Evolutionary conservation across 2,329 filamentous ascomycete species (phyloP).

Genomic region (Alternaria longipes): DNA sequence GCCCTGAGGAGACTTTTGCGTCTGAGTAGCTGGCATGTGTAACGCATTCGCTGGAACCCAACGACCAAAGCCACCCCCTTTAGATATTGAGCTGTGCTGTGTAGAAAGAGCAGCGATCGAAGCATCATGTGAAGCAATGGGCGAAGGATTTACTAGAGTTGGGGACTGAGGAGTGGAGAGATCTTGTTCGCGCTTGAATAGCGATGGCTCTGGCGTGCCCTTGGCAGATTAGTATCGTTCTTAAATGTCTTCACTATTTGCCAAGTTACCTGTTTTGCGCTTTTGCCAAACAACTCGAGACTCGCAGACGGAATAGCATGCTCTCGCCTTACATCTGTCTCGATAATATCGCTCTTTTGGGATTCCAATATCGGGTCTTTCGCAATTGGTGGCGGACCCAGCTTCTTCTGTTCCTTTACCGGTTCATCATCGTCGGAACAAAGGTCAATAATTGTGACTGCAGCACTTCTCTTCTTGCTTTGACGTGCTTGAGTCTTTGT

Average conservation of each 20-base stretch:
- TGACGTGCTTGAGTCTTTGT: background rate
- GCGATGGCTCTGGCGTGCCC: background rate
- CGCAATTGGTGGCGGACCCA: background rate
- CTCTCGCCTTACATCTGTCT: background rate
- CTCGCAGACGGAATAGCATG: constrained; percentile 4
- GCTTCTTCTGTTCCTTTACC: background rate
- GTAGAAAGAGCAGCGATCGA: background rate
- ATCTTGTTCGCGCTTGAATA: background rate
- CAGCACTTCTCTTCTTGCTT: background rate
- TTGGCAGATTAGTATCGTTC: background rate
- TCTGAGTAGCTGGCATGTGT: background rate
- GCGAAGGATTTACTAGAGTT: background rate
- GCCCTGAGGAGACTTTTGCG: background rate
- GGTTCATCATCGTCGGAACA: constrained; percentile 18
- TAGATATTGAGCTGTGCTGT: background rate
- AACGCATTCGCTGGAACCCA: background rate
- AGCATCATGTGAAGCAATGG: background rate
- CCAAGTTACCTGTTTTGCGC: background rate
- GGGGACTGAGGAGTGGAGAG: background rate
- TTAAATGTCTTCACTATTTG: background rate
- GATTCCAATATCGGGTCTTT: background rate
- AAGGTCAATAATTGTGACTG: constrained; percentile 13
- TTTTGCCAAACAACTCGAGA: background rate
- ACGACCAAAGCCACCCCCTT: background rate
- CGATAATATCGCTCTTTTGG: background rate